phyloP scores from a whole-genome alignment of 169 alveolate species.

The Cryptosporidium xiaoi region DNA sequence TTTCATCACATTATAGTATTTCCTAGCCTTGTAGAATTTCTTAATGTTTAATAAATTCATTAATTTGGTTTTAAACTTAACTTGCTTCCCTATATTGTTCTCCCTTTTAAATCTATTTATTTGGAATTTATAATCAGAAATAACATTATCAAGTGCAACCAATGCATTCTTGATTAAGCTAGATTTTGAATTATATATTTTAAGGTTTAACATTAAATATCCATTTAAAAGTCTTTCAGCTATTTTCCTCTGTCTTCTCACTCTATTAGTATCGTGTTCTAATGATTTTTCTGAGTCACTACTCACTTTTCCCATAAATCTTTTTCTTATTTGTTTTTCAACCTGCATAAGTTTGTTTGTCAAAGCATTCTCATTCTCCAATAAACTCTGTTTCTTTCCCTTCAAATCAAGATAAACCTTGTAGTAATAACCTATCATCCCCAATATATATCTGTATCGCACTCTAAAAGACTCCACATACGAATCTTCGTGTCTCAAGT shows the following conservation, averaged over 20 bases:
- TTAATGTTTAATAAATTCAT: conserved; percentile 12
- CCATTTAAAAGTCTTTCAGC: conserved; percentile 44
- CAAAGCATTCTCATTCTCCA: conserved; percentile 8
- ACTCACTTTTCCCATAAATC: background rate
- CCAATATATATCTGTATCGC: conserved; percentile 13
- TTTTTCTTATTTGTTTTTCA: conserved; percentile 10
- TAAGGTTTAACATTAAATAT: conserved; percentile 1
- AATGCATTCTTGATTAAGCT: conserved; percentile 1
- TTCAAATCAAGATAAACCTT: conserved; percentile 13
- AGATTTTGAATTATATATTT: conserved; percentile 26
- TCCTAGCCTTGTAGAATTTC: conserved; percentile 13
- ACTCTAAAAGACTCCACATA: conserved; percentile 20
- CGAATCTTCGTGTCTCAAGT: background rate
- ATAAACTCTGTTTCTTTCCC: conserved; percentile 11
- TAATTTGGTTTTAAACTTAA: conserved; percentile 9
- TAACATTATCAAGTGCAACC: conserved; percentile 15
- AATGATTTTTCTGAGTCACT: no score
- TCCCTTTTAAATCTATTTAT: conserved; percentile 19
- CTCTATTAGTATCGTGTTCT: background rate
- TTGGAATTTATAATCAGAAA: conserved; percentile 21
- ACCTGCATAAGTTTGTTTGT: background rate
- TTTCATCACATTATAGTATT: conserved; percentile 50
- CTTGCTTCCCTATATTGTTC: conserved; percentile 6
- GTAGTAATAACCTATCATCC: conserved; percentile 10
- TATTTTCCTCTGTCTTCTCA: conserved; percentile 37